phyloP scores from a whole-genome alignment of 805 yeast species.

The Wickerhamiella allomyrinae region DNA sequence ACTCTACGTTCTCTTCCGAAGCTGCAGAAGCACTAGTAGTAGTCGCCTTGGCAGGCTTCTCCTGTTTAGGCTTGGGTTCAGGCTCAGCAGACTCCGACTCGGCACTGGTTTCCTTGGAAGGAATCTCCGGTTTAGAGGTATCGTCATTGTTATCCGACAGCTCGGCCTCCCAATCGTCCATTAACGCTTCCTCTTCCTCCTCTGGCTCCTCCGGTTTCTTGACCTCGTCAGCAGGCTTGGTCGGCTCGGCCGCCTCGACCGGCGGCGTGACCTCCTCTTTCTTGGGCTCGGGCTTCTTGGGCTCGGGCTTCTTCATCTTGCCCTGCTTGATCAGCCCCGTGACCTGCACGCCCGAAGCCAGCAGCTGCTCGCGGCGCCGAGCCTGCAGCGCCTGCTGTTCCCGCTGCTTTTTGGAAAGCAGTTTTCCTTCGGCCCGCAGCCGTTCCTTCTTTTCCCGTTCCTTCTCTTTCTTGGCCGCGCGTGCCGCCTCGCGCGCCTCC shows the following conservation, averaged over 20 bases:
- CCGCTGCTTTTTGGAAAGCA: slow-evolving; percentile 84
- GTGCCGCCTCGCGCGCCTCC: slow-evolving; percentile 38
- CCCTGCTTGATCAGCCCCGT: slow-evolving; percentile 44
- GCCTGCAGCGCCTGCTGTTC: slow-evolving; percentile 79
- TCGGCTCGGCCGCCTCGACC: slow-evolving; percentile 1
- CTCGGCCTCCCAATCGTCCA: slow-evolving; percentile 78
- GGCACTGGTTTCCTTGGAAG: slow-evolving; percentile 15
- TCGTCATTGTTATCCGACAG: slow-evolving; percentile 31
- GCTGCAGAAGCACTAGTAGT: slow-evolving; percentile 18
- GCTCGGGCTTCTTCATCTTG: slow-evolving; percentile 24
- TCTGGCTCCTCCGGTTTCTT: slow-evolving; percentile 22
- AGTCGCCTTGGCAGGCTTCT: slow-evolving; percentile 37
- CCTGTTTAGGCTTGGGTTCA: slow-evolving; percentile 36
- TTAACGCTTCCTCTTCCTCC: slow-evolving; percentile 40
- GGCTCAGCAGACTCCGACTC: slow-evolving; percentile 23
- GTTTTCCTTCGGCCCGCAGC: slow-evolving; percentile 91
- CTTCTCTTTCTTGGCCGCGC: slow-evolving; percentile 61
- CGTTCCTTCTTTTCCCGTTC: slow-evolving; percentile 80
- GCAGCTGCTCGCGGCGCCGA: slow-evolving; percentile 74
- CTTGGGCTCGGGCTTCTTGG: slow-evolving; percentile 20
- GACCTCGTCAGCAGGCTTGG: slow-evolving; percentile 9
- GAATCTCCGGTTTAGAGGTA: slow-evolving; percentile 5
- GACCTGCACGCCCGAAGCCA: slow-evolving; percentile 59
- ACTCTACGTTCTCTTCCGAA: slow-evolving; percentile 18
- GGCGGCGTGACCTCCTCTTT: neutral